Conservation (phyloP, 176 grass and related monocot species). For the Typha latifolia region DNA sequence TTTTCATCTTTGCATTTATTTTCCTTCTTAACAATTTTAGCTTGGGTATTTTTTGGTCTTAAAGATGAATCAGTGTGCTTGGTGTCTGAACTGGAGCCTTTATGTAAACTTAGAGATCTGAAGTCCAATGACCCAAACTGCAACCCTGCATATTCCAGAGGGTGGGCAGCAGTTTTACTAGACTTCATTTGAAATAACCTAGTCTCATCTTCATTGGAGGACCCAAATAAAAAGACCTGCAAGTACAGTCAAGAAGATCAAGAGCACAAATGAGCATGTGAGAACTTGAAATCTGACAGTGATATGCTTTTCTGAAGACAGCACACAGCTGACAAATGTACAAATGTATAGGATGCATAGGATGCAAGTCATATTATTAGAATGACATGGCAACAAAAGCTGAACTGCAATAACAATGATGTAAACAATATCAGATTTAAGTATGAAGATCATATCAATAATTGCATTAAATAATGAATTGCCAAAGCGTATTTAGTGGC, state of each 20-base stretch:
- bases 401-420: not conserved
- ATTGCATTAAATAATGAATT: no score
- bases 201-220: constrained; percentile 69
- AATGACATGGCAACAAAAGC: not conserved
- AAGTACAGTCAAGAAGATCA: not conserved
- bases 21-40: constrained; percentile 16
- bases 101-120: constrained; percentile 30
- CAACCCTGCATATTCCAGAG: constrained; percentile 30
- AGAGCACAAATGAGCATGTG: not conserved
- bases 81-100: constrained; percentile 18
- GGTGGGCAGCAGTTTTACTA: constrained; percentile 9
- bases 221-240: constrained; percentile 75
- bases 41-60: constrained; percentile 22
- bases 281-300: not conserved
- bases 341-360: not conserved
- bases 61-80: constrained; percentile 26
- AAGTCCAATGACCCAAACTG: constrained; percentile 74
- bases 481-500: no score
- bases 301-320: not conserved
- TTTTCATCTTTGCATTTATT: constrained; percentile 13
- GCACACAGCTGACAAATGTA: not conserved
- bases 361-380: not conserved
- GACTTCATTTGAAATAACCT: constrained; percentile 42
- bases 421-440: no score
- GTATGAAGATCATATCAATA: no score